Evolutionary conservation across 345 rosid species (phyloP).

Genomic region (Trapa bicornis): DNA sequence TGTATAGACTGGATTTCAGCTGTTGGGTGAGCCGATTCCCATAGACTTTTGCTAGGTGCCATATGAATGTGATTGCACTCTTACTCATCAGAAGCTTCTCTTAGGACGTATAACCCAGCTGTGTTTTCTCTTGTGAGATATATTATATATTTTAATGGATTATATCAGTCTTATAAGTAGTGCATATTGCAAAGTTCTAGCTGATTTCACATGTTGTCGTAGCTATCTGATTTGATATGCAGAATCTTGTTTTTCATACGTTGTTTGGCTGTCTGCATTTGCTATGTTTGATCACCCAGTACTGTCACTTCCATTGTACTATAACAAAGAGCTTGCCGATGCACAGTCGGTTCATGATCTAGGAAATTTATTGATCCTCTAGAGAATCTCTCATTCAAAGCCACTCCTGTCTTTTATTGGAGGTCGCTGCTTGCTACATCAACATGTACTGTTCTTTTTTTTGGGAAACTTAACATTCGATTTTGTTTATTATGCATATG

Average conservation of each 20-base stretch:
- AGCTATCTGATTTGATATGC: background rate
- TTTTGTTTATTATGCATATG: background rate
- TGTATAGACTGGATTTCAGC: slow-evolving; percentile 4
- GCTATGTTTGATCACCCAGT: background rate
- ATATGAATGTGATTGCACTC: background rate
- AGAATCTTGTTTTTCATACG: background rate
- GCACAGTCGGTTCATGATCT: background rate
- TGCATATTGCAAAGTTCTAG: background rate
- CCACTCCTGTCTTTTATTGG: background rate
- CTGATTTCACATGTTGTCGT: background rate
- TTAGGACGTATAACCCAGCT: background rate
- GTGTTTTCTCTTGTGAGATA: background rate
- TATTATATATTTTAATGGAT: background rate
- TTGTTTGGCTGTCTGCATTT: background rate
- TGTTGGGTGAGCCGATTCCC: background rate
- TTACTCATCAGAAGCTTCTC: background rate
- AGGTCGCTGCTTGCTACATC: background rate
- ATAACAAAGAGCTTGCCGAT: background rate
- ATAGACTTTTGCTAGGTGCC: background rate
- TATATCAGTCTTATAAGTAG: background rate
- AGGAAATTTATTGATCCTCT: background rate
- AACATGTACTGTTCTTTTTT: background rate
- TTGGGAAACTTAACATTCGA: background rate
- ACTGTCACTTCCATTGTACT: background rate
- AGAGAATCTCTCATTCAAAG: background rate